Conservation (phyloP, 495 filamentous ascomycete genomes). For the Aspergillus coremiiformis region DNA sequence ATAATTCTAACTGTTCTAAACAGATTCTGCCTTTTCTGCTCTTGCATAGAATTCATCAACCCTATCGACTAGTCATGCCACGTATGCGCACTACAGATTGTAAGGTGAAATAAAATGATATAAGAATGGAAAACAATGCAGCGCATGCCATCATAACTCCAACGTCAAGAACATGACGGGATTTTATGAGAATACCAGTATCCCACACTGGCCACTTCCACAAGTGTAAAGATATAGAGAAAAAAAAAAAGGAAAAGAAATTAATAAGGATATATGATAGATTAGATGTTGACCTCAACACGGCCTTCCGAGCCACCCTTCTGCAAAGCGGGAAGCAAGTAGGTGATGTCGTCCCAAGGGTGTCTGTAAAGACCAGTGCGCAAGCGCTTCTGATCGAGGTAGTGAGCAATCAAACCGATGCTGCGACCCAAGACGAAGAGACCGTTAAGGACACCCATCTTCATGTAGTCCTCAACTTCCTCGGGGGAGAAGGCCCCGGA, state of each 20-base stretch:
- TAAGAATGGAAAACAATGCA: slow-evolving; percentile 31
- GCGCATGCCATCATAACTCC: slow-evolving; percentile 40
- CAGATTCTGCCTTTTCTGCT: not conserved
- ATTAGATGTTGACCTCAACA: slow-evolving; percentile 78
- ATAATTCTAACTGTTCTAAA: not conserved
- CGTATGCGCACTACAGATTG: slow-evolving; percentile 29
- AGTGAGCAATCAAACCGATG: slow-evolving; percentile 99
- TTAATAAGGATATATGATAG: slow-evolving; percentile 25
- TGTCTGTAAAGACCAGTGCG: slow-evolving; percentile 97
- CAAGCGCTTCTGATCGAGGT: slow-evolving; percentile 98
- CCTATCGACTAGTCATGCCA: slow-evolving; percentile 29
- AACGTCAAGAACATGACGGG: slow-evolving; percentile 31
- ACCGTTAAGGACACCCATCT: slow-evolving; percentile 98
- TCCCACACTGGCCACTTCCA: slow-evolving; percentile 14
- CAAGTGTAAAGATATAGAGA: slow-evolving; percentile 11
- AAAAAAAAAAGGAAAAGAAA: slow-evolving; percentile 1
- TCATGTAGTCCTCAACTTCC: slow-evolving; percentile 52
- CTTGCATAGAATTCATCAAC: slow-evolving; percentile 20
- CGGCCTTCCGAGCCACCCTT: slow-evolving; percentile 75
- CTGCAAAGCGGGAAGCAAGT: slow-evolving; percentile 77
- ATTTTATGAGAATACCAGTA: slow-evolving; percentile 20
- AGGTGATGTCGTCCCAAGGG: slow-evolving; percentile 98
- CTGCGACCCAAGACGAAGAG: slow-evolving; percentile 93
- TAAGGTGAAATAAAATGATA: slow-evolving; percentile 18
- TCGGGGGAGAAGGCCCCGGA: slow-evolving; percentile 79